Conservation (phyloP, 257 asterid genomes). For the Orobanche coerulescens region DNA sequence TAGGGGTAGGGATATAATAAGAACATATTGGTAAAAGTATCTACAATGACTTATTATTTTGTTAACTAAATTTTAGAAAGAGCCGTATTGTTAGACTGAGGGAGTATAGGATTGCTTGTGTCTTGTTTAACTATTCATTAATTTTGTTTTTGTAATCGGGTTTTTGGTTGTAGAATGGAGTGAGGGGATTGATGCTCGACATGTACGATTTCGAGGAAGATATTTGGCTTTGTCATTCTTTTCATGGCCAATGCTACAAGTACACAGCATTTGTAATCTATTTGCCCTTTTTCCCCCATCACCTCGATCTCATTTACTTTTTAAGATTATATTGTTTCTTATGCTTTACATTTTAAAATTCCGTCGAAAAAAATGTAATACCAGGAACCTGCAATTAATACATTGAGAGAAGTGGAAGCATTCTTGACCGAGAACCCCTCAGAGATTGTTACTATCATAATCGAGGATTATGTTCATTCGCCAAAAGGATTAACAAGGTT, state of each 20-base stretch:
- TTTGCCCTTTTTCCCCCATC: constrained; percentile 13
- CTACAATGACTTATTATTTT: no score
- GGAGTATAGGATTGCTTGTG: no score
- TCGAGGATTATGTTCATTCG: constrained; percentile 87
- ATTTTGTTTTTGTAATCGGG: constrained; percentile 13
- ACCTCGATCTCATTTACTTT: not conserved
- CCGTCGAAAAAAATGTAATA: constrained; percentile 9
- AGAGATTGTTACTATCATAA: constrained; percentile 81
- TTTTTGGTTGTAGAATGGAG: constrained; percentile 70
- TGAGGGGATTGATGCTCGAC: constrained; percentile 97
- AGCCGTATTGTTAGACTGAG: no score
- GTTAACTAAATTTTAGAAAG: no score
- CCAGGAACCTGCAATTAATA: constrained; percentile 71
- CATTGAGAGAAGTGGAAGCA: constrained; percentile 88
- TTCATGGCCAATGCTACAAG: constrained; percentile 90
- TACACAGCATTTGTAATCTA: constrained; percentile 82
- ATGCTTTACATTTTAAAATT: constrained; percentile 13
- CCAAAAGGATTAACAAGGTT: constrained; percentile 80
- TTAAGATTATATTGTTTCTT: constrained; percentile 14
- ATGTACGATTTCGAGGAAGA: constrained; percentile 95
- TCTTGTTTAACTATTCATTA: not conserved
- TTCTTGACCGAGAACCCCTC: constrained; percentile 72
- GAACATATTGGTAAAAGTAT: no score
- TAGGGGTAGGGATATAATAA: no score
- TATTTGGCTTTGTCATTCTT: constrained; percentile 96